Evolutionary conservation across 306 rosid genomes (phyloP), one percentile per base, ranked within the genome.

Genomic region (Inga leiocalycina): DNA sequence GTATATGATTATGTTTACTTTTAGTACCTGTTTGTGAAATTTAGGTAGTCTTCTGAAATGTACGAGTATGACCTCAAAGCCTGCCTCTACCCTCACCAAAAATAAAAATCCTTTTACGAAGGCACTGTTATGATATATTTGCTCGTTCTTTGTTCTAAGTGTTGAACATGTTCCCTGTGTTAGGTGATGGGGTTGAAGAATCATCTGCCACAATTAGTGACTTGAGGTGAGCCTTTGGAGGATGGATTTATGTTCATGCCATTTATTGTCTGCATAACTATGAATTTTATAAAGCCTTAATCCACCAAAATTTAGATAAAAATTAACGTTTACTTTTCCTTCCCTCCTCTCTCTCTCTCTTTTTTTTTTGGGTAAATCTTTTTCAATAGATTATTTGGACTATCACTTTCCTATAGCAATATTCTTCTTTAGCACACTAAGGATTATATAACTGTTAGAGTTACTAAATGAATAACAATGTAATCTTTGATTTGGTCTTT

Each of bases 181-280:
- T 49, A 95, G 98, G 92, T 88, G 86, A 80, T 15, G 71, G 83
- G 82, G 81, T 71, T 69, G 86, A 89, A 78, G 92, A 88, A 82
- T 87, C 88, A 89, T 65, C 90, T 41, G 80, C 56, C 57, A 15
- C 83, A 74, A 51, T 9, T 64, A 83, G 84, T 75, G 88, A 71
- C 86, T 67, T 73, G 79, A 88, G 98, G 98, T 92, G 75, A 79
- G 94, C 51, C 30, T 81, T 77, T 67, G 72, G 76, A 51, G 80
- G 75, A 80, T 46, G 48, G 67, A 71, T 71, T 49, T 30, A 14
- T 39, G n/a, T 64, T 76, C 75, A 64, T 30, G 56, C 72, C 57
- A 74, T 44, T 65, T 43, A 45, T 27, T 79, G 52, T 62, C 81
- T 17, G n/a, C 45, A 51, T 32, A 51, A 46, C 77, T 48, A 6